These are phyloP conservation scores for Vigna mungo DNA, from an alignment of 306 rosid species.

Conservation along the genomic window DNA sequence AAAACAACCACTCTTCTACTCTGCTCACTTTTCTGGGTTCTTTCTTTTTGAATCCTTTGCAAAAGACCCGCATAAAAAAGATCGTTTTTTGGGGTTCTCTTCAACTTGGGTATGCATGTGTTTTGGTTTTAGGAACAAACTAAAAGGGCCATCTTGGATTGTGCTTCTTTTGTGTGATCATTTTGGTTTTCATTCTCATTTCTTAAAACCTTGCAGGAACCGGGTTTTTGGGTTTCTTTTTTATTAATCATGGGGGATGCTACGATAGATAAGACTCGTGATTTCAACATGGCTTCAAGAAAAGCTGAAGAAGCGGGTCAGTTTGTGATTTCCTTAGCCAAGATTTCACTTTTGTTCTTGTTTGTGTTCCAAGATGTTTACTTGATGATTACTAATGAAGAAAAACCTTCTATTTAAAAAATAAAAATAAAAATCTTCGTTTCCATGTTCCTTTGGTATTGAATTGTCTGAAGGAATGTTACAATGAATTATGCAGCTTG, in stretches of 20 bases:
- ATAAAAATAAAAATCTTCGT: background rate
- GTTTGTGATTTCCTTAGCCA: conserved; percentile 31
- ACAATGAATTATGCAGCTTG: conserved; percentile 59
- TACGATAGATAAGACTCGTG: conserved; percentile 61
- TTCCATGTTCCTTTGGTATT: conserved; percentile 1
- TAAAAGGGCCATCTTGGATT: conserved; percentile 5
- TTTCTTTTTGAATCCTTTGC: conserved; percentile 27
- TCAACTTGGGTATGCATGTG: background rate
- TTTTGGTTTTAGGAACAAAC: conserved; percentile 6
- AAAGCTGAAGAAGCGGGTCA: conserved; percentile 94
- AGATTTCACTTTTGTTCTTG: background rate
- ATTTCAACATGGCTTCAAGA: conserved; percentile 82
- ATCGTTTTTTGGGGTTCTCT: conserved; percentile 30
- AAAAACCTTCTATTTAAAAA: background rate
- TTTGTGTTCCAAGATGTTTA: background rate
- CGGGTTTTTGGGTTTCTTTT: conserved; percentile 23
- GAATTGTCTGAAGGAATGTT: conserved; percentile 16
- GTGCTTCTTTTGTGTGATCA: conserved; percentile 26
- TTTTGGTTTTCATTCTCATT: conserved; percentile 23
- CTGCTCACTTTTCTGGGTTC: conserved; percentile 31
- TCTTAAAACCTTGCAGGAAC: conserved; percentile 20
- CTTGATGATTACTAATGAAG: background rate
- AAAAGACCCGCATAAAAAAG: conserved; percentile 34
- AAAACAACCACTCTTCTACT: conserved; percentile 13
- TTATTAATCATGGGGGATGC: conserved; percentile 58